phyloP scores from a whole-genome alignment of 2,329 filamentous ascomycete species.

The Fusarium sp. region DNA sequence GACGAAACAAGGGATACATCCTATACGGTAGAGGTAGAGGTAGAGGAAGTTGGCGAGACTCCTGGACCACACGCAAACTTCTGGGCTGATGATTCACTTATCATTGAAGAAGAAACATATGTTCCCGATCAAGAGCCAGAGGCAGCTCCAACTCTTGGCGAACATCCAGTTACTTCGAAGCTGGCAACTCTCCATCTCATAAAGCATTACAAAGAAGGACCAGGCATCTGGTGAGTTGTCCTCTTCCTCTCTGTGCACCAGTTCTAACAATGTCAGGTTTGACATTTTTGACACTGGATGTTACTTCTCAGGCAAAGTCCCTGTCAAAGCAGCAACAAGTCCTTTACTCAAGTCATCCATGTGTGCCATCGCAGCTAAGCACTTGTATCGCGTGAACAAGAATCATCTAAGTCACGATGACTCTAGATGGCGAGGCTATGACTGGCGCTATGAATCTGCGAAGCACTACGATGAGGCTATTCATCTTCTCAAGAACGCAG shows the following conservation, averaged over 20 bases:
- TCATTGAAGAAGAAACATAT: accelerated
- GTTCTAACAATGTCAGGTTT: constrained; percentile 13
- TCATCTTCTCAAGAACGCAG: constrained; percentile 23
- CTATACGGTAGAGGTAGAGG: background rate
- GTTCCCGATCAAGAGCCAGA: accelerated
- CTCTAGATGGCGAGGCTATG: background rate
- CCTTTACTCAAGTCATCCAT: constrained; percentile 35
- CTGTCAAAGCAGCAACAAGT: constrained; percentile 36
- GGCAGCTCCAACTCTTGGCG: accelerated
- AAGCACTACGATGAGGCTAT: constrained; percentile 44
- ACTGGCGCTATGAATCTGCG: constrained; percentile 42
- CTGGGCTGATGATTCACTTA: accelerated
- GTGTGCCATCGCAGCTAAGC: constrained; percentile 41
- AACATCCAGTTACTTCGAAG: background rate
- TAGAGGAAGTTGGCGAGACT: background rate
- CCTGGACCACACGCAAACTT: accelerated
- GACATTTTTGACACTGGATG: constrained; percentile 43
- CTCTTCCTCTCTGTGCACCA: accelerated
- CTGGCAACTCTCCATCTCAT: constrained; percentile 23
- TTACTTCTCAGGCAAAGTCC: constrained; percentile 44
- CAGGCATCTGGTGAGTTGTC: constrained; percentile 30
- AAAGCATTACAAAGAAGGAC: constrained; percentile 40
- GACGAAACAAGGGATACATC: background rate
- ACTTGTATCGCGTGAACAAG: constrained; percentile 16
- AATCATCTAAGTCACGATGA: accelerated